Conservation (phyloP, 352 stramenopile genomes). For the Phytophthora vignae region DNA sequence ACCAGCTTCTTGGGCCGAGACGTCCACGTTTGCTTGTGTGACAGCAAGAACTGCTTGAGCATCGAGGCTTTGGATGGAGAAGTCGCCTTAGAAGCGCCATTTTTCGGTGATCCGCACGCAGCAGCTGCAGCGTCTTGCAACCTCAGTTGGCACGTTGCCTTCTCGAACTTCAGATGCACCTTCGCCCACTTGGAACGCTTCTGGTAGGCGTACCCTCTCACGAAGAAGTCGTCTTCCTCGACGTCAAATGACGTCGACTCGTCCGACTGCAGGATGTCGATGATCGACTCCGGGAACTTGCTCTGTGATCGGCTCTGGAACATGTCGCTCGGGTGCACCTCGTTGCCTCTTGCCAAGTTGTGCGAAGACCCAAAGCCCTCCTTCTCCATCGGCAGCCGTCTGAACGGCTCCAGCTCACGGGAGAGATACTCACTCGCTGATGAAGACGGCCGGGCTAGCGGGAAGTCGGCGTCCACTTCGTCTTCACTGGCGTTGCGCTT, state of each 20-base stretch:
- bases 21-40: constrained; percentile 67
- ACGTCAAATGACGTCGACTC: constrained; percentile 64
- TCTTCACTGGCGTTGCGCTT: constrained; percentile 44
- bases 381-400: constrained; percentile 71
- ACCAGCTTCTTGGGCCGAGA: constrained; percentile 68
- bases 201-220: constrained; percentile 77
- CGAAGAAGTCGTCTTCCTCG: constrained; percentile 58
- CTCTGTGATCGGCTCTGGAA: constrained; percentile 76
- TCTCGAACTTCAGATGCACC: constrained; percentile 76
- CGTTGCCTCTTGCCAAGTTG: constrained; percentile 64
- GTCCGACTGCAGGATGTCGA: constrained; percentile 71
- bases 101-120: constrained; percentile 6
- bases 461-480: constrained; percentile 59
- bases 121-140: constrained; percentile 47
- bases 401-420: constrained; percentile 69
- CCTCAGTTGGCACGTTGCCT: constrained; percentile 60
- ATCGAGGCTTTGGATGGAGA: constrained; percentile 39
- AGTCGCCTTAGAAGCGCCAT: constrained; percentile 20
- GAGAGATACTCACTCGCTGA: constrained; percentile 77
- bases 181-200: constrained; percentile 82
- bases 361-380: constrained; percentile 73
- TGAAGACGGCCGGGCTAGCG: constrained; percentile 59
- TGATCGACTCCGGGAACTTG: constrained; percentile 76
- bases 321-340: constrained; percentile 78
- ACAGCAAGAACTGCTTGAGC: constrained; percentile 71